phyloP scores from a whole-genome alignment of 257 asterid genomes.

The Solanum pinnatisectum region DNA sequence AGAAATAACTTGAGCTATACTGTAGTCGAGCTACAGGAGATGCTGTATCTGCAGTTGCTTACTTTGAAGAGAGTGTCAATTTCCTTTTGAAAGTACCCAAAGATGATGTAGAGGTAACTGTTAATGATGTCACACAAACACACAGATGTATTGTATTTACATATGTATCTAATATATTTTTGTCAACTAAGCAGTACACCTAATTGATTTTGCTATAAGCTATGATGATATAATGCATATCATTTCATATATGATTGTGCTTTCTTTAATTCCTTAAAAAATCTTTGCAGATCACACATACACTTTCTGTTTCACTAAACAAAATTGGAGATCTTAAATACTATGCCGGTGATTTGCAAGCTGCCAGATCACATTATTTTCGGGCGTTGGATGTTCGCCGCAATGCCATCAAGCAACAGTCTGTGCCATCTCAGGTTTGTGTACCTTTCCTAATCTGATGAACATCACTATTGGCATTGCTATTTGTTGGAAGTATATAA shows the following conservation, averaged over 20 bases:
- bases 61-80: slow-evolving; percentile 79
- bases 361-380: slow-evolving; percentile 63
- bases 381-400: slow-evolving; percentile 91
- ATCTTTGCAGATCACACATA: slow-evolving; percentile 58
- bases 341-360: slow-evolving; percentile 74
- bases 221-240: background rate
- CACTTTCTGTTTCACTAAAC: slow-evolving; percentile 89
- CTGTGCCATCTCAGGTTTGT: slow-evolving; percentile 73
- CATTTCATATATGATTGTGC: background rate
- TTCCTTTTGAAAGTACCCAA: slow-evolving; percentile 65
- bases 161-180: background rate
- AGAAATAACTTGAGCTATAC: background rate
- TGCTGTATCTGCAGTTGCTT: slow-evolving; percentile 65
- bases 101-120: slow-evolving; percentile 74
- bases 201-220: background rate
- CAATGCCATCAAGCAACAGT: slow-evolving; percentile 37
- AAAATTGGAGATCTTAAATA: slow-evolving; percentile 94
- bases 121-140: background rate
- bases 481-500: background rate
- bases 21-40: slow-evolving; percentile 81
- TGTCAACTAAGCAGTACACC: background rate
- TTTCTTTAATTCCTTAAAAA: background rate
- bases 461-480: background rate
- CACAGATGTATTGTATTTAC: background rate
- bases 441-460: background rate